These are phyloP conservation scores for Clarkia xantiana DNA, from an alignment of 345 rosid genomes.

Conservation along the genomic window DNA sequence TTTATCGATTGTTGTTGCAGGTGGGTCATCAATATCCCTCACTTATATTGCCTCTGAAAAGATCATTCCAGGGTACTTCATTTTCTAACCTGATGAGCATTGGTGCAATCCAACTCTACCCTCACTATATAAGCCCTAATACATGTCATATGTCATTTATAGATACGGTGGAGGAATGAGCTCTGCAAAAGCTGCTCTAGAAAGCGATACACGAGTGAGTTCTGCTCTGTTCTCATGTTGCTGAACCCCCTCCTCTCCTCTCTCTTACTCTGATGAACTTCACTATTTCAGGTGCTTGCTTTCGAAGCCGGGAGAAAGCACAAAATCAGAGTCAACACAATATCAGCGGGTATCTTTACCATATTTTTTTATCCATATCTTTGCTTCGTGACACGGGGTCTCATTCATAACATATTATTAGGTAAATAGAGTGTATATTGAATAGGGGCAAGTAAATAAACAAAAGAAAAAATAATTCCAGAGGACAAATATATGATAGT, in stretches of 20 bases:
- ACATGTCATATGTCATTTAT: conserved; percentile 4
- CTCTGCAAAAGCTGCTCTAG: conserved; percentile 93
- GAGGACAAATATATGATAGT: too few species aligned
- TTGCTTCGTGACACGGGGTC: background rate
- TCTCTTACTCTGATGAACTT: background rate
- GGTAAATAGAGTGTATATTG: too few species aligned
- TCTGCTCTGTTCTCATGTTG: background rate
- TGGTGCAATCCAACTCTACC: background rate
- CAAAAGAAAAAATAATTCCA: too few species aligned
- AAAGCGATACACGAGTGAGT: conserved; percentile 79
- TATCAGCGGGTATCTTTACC: conserved; percentile 42
- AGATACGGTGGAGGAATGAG: conserved; percentile 99
- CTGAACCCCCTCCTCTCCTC: background rate
- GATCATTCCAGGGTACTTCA: conserved; percentile 76
- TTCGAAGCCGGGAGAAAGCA: conserved; percentile 66
- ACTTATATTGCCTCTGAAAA: conserved; percentile 92
- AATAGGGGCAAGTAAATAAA: too few species aligned
- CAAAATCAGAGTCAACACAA: conserved; percentile 54
- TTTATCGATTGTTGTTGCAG: conserved; percentile 24
- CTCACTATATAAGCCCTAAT: conserved; percentile 1
- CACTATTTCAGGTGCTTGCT: conserved; percentile 43
- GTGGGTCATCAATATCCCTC: conserved; percentile 88
- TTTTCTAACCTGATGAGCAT: background rate
- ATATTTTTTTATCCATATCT: background rate
- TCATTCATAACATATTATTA: background rate